Conservation (phyloP, 2,329 filamentous ascomycete species). For the Colletotrichum sidae region DNA sequence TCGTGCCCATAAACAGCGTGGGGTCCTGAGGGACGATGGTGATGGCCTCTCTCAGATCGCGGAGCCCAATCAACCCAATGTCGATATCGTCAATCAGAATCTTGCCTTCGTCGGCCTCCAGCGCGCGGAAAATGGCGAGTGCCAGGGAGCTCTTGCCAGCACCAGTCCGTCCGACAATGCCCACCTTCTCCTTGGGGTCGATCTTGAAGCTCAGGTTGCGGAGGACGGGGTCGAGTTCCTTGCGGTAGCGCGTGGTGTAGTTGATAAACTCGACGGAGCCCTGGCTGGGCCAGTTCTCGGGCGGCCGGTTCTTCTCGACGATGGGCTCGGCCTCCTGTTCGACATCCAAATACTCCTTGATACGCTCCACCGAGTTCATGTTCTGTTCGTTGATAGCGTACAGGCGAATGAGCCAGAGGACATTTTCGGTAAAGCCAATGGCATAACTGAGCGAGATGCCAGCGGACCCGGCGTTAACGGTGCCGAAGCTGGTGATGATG, state of each 20-base stretch:
- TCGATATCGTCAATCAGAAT: slow-evolving; percentile 94
- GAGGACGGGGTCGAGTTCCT: slow-evolving; percentile 88
- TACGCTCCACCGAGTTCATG: slow-evolving; percentile 98
- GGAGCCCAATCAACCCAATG: slow-evolving; percentile 89
- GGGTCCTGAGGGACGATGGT: slow-evolving; percentile 98
- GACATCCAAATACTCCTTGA: slow-evolving; percentile 96
- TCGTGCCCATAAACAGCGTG: slow-evolving; percentile 91
- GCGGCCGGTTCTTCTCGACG: slow-evolving; percentile 81
- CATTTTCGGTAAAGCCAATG: slow-evolving; percentile 95
- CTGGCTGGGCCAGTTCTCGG: slow-evolving; percentile 84
- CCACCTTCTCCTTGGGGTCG: slow-evolving; percentile 87
- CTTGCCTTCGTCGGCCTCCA: slow-evolving; percentile 90
- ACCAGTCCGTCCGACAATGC: slow-evolving; percentile 94
- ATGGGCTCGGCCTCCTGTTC: slow-evolving; percentile 89
- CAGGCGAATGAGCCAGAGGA: slow-evolving; percentile 93
- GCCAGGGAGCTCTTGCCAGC: slow-evolving; percentile 97
- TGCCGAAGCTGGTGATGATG: slow-evolving; percentile 84
- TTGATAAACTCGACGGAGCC: slow-evolving; percentile 88
- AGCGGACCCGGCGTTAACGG: slow-evolving; percentile 88
- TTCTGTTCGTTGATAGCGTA: slow-evolving; percentile 98
- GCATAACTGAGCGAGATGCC: slow-evolving; percentile 96
- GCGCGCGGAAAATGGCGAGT: slow-evolving; percentile 89
- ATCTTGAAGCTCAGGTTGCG: slow-evolving; percentile 89
- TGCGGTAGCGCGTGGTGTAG: slow-evolving; percentile 90
- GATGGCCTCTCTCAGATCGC: slow-evolving; percentile 91